Evolutionary conservation across 768 basidiomycete species (phyloP).

Genomic region (Coprinopsis cinerea): DNA sequence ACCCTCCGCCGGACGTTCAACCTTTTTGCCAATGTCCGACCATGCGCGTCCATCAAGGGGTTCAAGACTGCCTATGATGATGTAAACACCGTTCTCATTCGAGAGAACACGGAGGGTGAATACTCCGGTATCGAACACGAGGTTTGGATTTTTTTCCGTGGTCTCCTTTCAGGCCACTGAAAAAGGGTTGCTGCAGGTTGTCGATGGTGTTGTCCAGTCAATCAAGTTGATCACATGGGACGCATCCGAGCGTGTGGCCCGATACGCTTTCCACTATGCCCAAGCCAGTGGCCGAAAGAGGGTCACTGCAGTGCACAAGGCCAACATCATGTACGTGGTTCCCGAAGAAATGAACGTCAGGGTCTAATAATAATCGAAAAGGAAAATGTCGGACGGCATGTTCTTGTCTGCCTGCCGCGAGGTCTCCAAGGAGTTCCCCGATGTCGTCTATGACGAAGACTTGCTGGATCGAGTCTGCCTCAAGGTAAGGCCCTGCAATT

Average conservation of each 20-base stretch:
- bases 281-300: slow-evolving; percentile 78
- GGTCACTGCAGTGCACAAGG: slow-evolving; percentile 99
- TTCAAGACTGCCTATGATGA: slow-evolving; percentile 99
- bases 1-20: slow-evolving; percentile 97
- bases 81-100: slow-evolving; percentile 96
- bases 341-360: neutral
- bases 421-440: slow-evolving; percentile 93
- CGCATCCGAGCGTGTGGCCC: slow-evolving; percentile 96
- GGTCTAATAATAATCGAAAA: slow-evolving; percentile 23
- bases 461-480: slow-evolving; percentile 95
- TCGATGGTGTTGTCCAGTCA: slow-evolving; percentile 97
- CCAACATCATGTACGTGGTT: slow-evolving; percentile 87
- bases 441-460: slow-evolving; percentile 93
- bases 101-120: slow-evolving; percentile 99
- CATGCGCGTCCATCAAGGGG: slow-evolving; percentile 91
- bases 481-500: slow-evolving; percentile 43
- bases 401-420: slow-evolving; percentile 96
- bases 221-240: slow-evolving; percentile 99
- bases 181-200: slow-evolving; percentile 45
- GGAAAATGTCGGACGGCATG: slow-evolving; percentile 99
- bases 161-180: neutral
- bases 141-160: slow-evolving; percentile 36
- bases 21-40: slow-evolving; percentile 97
- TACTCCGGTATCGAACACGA: slow-evolving; percentile 99
- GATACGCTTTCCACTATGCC: slow-evolving; percentile 99